Base-by-base conservation (phyloP, 2,329 filamentous ascomycete species). In the Clarireedia homoeocarpa region DNA sequence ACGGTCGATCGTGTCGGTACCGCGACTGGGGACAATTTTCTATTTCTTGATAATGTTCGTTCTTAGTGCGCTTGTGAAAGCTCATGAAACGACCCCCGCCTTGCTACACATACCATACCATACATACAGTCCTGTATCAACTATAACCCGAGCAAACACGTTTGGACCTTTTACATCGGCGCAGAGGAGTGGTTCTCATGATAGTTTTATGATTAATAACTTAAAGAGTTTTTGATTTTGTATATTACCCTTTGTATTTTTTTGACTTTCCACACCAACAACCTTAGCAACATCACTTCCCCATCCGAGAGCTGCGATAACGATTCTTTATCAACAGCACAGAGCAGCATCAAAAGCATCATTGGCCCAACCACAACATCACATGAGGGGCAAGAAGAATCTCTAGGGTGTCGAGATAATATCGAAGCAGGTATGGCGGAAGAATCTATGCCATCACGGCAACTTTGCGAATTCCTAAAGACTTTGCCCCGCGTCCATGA, bases 391-490 rank as follows among this genome's bases (percentile, higher is more conserved):
- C 26, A 51, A 10, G 26, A 38, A 10, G 36, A 20, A 36, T 36
- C 17, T 45, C 15, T n/a, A 47, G 12, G 23, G 15, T 38, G 5
- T 49, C 46, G 39, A 14, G 10, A 4, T 14, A 44, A 10, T 38
- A 24, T 15, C 30, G 47, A 30, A 23, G 20, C 27, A 39, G 30
- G 23, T 14, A 56, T 56, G 54, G 42, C 48, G 7, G 48, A 56
- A 53, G 48, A 56, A 52, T 56, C 54, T 40, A 56, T 56, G 54
- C 54, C 54, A 3, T 56, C 96, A 78, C 85, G 81, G 74, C 84
- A 87, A 76, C 88, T 97, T 73, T 91, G 88, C 71, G 82, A 88
- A 71, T 84, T 89, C 67, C 81, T 99, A 67, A 83, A 88, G 70
- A 82, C 86, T 67, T 82, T 95, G 67, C 91, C 94, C 55, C 77